Evolutionary conservation across 257 asterid genomes (phyloP).

Genomic region (Lavandula angustifolia): DNA sequence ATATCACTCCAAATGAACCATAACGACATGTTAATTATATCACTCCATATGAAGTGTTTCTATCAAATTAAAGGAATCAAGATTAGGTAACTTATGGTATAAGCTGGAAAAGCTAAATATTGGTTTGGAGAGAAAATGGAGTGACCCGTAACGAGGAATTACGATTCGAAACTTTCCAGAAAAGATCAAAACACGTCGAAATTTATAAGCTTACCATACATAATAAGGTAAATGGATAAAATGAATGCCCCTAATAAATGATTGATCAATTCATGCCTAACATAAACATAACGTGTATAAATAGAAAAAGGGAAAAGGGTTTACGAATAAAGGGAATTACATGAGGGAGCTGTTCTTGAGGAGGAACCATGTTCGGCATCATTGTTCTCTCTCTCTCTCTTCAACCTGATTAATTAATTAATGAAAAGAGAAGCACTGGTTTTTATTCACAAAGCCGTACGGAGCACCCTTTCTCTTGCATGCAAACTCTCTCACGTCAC

Average conservation of each 20-base stretch:
- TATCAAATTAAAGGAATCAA: constrained; percentile 36
- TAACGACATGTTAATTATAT: no score
- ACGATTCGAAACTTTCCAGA: no score
- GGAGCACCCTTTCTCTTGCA: constrained; percentile 22
- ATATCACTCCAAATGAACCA: constrained; percentile 40
- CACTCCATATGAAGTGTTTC: constrained; percentile 44
- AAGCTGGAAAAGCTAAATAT: constrained; percentile 37
- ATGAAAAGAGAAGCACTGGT: constrained; percentile 20
- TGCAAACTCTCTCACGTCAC: constrained; percentile 32
- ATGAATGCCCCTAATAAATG: no score
- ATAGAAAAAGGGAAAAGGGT: neutral
- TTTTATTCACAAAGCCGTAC: neutral
- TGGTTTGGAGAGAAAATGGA: no score
- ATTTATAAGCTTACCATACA: no score
- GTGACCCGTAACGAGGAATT: no score
- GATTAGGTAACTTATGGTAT: constrained; percentile 34
- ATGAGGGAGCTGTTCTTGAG: constrained; percentile 34
- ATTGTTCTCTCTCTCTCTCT: no score
- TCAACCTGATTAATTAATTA: no score
- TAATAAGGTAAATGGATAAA: no score
- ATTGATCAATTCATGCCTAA: no score
- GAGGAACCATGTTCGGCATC: constrained; percentile 34
- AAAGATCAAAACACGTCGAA: no score
- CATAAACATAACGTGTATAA: no score
- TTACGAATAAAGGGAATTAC: constrained; percentile 30